phyloP scores from a whole-genome alignment of 2,329 filamentous ascomycete genomes.

The Scytalidium lignicola region DNA sequence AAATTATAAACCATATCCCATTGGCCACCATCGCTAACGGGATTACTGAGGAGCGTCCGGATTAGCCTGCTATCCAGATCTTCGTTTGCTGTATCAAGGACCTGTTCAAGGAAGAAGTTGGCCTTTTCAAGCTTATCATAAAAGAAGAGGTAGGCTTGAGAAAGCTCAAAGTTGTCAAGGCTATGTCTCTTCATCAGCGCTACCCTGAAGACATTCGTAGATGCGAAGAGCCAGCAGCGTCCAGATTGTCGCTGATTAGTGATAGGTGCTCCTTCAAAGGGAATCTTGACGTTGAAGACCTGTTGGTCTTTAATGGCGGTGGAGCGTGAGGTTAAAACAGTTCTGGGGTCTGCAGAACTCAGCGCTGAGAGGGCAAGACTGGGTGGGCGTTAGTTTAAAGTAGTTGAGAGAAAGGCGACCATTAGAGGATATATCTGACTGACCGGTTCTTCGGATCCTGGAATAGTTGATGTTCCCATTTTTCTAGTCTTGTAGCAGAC shows the following conservation, averaged over 20 bases:
- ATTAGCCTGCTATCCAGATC: slow-evolving; percentile 69
- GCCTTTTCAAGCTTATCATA: slow-evolving; percentile 92
- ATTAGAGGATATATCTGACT: slow-evolving; percentile 5
- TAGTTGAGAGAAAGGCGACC: neutral
- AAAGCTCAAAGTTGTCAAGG: slow-evolving; percentile 76
- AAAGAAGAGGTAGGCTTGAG: slow-evolving; percentile 83
- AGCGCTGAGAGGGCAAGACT: slow-evolving; percentile 74
- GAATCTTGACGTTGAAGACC: slow-evolving; percentile 78
- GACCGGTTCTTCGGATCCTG: slow-evolving; percentile 62
- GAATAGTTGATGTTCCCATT: slow-evolving; percentile 59
- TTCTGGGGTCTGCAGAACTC: slow-evolving; percentile 59
- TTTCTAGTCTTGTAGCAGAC: slow-evolving; percentile 42
- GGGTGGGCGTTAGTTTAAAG: neutral
- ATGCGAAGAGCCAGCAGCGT: slow-evolving; percentile 87
- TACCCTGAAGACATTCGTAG: slow-evolving; percentile 88
- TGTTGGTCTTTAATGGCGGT: slow-evolving; percentile 66
- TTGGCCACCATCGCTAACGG: slow-evolving; percentile 78
- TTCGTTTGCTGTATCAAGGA: slow-evolving; percentile 67
- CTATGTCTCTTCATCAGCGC: slow-evolving; percentile 80
- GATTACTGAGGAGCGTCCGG: slow-evolving; percentile 60
- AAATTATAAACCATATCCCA: slow-evolving; percentile 92
- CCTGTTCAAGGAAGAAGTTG: slow-evolving; percentile 83
- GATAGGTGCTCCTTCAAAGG: slow-evolving; percentile 74
- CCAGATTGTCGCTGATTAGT: slow-evolving; percentile 81
- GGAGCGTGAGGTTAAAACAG: slow-evolving; percentile 59